Conservation (phyloP, 106 monocot species). For the Apostasia shenzhenica region DNA sequence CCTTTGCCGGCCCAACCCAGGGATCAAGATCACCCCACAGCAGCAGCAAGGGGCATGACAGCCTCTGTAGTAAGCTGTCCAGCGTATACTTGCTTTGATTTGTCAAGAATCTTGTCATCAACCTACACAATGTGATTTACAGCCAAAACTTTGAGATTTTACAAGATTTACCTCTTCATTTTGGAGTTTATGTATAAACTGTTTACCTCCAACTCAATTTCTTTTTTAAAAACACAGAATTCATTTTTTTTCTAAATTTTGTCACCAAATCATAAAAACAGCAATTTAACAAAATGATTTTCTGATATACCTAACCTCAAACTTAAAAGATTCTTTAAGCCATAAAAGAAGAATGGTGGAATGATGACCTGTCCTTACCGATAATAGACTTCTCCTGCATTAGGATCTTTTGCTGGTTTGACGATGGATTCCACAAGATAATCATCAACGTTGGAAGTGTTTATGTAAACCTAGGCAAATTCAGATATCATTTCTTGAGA, state of each 20-base stretch:
- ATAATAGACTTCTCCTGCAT: conserved; percentile 95
- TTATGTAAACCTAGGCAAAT: conserved; percentile 63
- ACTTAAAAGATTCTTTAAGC: too few relatives aligned
- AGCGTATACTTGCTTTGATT: conserved; percentile 86
- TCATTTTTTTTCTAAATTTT: too few relatives aligned
- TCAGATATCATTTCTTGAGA: too few relatives aligned
- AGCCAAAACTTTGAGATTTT: background rate
- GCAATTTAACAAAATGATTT: too few relatives aligned
- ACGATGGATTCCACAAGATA: conserved; percentile 90
- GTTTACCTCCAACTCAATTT: background rate
- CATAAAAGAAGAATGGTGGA: too few relatives aligned
- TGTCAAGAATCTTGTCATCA: conserved; percentile 86
- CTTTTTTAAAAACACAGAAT: too few relatives aligned
- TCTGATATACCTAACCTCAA: too few relatives aligned
- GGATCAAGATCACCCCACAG: conserved; percentile 96
- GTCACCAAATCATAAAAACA: too few relatives aligned
- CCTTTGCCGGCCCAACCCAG: conserved; percentile 89
- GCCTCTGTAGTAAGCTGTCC: conserved; percentile 58
- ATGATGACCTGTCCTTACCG: conserved; percentile 24
- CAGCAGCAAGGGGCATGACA: conserved; percentile 73
- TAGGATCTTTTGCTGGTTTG: conserved; percentile 69
- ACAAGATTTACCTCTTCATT: background rate
- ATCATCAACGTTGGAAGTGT: conserved; percentile 79
- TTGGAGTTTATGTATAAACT: background rate
- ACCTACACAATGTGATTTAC: conserved; percentile 23